Evolutionary conservation across 257 asterid species (phyloP), one percentile per base, ranked within the genome.

Genomic region (Penstemon eatonii): DNA sequence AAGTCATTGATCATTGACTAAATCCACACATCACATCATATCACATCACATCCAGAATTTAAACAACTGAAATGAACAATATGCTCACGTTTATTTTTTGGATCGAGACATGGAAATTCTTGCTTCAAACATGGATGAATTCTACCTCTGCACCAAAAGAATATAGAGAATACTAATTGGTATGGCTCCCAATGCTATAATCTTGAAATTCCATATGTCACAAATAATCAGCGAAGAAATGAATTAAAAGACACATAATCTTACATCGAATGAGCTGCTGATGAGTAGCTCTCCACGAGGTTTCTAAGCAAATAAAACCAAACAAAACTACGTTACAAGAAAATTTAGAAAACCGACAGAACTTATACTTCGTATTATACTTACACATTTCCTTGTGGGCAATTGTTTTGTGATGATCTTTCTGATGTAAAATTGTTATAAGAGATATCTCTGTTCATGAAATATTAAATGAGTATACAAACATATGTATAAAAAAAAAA

Each of bases 321-420:
- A 60, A 19, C 2, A 33, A 49, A 37, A 72, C 62, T 13, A 70
- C 66, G 42, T 54, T 41, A 68, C 44, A 59, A 8, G 37, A 58
- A 50, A 43, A 67, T 18, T 60, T 64, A 51, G 36, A 50, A 44
- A 53, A 56, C 40, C 1, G 61, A 37, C 15, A 55, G 58, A 55
- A 18, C 54, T 25, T 38, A 73, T 36, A 15, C 18, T 15, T 15
- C 18, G 18, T 15, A 39, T 68, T 56, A 70, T 51, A 81, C 95
- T 87, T 82, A 91, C 98, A 87, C 90, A 60, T 91, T 89, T 74
- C 96, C 95, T 56, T 73, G 79, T 1, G 90, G 81, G 72, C 96
- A 91, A 63, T 87, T 93, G 43, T 0, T 4, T 54, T 67, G 83
- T 40, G 73, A 46, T 45, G 95, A 72, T 75, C 81, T 77, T 73